A percentile compares a stretch with the other conserved stretches of the same genome.
phyloP scores from a whole-genome alignment of 257 asterid species.

The Paraleonurus japonicus region DNA sequence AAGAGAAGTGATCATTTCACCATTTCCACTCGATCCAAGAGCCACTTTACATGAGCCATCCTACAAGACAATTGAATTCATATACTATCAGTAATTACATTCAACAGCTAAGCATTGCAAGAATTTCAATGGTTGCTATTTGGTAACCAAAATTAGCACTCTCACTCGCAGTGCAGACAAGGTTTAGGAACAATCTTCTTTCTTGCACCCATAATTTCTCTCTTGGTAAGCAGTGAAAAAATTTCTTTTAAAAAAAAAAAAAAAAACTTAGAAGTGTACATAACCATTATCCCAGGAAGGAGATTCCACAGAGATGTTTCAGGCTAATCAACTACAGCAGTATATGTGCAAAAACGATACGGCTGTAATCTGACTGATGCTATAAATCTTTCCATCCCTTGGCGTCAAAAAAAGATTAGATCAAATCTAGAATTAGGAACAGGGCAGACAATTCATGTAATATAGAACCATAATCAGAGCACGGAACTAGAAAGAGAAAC shows the following conservation, averaged over 20 bases:
- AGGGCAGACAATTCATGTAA: neutral
- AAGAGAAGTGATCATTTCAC: slow-evolving; percentile 54
- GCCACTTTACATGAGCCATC: slow-evolving; percentile 83
- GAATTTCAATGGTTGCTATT: neutral
- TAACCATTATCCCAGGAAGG: neutral
- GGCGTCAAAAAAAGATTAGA: neutral
- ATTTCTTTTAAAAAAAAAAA: no score
- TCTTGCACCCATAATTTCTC: neutral
- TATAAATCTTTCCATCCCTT: neutral
- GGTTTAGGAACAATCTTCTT: neutral
- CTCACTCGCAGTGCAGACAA: neutral
- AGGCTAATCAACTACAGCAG: neutral
- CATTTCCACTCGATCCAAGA: slow-evolving; percentile 74
- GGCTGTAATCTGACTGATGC: neutral
- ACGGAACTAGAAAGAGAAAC: neutral
- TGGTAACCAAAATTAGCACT: neutral
- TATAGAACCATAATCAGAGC: neutral
- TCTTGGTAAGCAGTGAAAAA: neutral
- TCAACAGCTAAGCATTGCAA: neutral
- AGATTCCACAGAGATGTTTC: neutral
- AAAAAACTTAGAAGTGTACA: neutral
- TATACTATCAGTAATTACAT: neutral
- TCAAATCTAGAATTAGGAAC: neutral
- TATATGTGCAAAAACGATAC: neutral
- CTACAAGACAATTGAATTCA: slow-evolving; percentile 35